Evolutionary conservation across 2,329 filamentous ascomycete genomes (phyloP).

Genomic region (Arthrobotrys conoides): DNA sequence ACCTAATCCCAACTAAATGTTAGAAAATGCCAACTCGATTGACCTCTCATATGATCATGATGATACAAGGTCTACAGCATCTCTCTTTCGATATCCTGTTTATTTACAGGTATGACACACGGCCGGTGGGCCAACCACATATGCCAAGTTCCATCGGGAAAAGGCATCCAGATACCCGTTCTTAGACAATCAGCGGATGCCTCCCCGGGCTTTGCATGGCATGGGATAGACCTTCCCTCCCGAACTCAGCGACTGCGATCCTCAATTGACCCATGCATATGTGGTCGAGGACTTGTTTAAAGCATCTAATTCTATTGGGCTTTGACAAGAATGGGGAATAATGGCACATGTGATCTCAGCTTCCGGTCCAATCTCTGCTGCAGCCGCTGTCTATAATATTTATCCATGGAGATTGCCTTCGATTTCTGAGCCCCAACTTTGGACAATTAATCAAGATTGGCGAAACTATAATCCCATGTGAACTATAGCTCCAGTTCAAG

Average conservation of each 20-base stretch:
- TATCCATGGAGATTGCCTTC: conserved; percentile 24
- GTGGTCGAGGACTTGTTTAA: background rate
- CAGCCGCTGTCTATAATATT: background rate
- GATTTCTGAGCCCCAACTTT: conserved; percentile 17
- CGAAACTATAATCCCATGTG: conserved; percentile 52
- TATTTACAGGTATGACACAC: conserved; percentile 26
- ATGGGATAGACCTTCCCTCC: conserved; percentile 34
- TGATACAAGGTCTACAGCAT: background rate
- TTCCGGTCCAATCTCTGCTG: conserved; percentile 24
- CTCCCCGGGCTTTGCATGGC: conserved; percentile 6
- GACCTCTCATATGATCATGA: background rate
- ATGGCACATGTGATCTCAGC: conserved; percentile 44
- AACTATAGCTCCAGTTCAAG: conserved; percentile 34
- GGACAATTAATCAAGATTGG: conserved; percentile 47
- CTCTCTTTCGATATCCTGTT: background rate
- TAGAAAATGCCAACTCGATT: background rate
- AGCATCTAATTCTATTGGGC: background rate
- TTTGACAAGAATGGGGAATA: background rate
- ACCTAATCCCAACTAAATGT: conserved; percentile 3
- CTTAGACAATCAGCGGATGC: conserved; percentile 5
- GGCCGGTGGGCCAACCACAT: background rate
- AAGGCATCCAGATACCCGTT: conserved; percentile 14
- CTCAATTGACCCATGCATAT: background rate
- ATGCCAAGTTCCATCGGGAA: conserved; percentile 12
- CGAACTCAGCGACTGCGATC: conserved; percentile 37